Conservation (phyloP, 2,329 filamentous ascomycete species). For the Zalaria sp. region DNA sequence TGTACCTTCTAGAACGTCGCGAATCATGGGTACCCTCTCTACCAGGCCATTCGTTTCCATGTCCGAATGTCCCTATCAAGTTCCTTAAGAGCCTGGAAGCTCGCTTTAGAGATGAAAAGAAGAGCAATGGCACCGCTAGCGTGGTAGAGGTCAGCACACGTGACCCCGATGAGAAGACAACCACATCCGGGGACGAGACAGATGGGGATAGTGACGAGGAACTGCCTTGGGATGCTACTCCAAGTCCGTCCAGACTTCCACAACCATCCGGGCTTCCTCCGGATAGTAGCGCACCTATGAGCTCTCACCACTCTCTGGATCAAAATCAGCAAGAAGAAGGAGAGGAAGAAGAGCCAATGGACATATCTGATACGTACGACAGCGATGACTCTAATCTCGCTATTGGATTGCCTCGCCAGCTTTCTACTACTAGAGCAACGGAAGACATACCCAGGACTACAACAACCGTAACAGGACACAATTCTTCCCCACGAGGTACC, state of each 20-base stretch:
- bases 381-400: background rate
- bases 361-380: background rate
- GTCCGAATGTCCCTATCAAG: conserved; percentile 23
- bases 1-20: conserved; percentile 29
- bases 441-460: too few relatives aligned
- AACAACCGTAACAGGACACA: too few relatives aligned
- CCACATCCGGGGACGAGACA: too few relatives aligned
- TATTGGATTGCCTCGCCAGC: background rate
- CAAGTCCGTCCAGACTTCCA: background rate
- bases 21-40: conserved; percentile 25
- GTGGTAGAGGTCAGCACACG: background rate
- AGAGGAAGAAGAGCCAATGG: background rate
- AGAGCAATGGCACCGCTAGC: background rate
- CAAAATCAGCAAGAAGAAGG: background rate
- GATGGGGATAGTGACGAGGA: too few relatives aligned
- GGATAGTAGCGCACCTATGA: conserved; percentile 2
- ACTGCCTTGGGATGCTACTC: background rate
- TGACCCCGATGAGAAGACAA: background rate
- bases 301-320: background rate
- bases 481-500: too few relatives aligned
- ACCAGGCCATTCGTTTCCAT: conserved; percentile 20
- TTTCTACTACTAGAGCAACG: too few relatives aligned
- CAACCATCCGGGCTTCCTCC: background rate
- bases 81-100: conserved; percentile 13
- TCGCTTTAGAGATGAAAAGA: too few relatives aligned